These are phyloP conservation scores for Firmiana major DNA, from an alignment of 345 rosid species.

Conservation along the genomic window DNA sequence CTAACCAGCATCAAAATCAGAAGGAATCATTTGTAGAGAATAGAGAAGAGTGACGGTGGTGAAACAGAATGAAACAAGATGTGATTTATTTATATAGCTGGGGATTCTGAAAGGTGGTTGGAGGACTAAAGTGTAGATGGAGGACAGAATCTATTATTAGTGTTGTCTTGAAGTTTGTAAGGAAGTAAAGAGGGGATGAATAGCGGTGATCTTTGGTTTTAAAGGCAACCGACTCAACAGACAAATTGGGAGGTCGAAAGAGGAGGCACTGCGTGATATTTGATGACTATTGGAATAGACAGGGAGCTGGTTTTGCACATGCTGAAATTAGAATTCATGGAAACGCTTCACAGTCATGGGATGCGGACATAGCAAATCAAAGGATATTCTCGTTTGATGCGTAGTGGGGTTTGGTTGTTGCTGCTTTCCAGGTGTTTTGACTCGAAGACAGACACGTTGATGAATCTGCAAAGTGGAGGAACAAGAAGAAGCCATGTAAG, in stretches of 20 bases:
- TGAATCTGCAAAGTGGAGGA: neutral
- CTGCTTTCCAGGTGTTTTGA: neutral
- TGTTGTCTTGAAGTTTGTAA: conserved; percentile 7
- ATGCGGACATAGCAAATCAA: neutral
- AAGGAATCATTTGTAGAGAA: neutral
- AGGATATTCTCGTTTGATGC: neutral
- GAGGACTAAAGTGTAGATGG: neutral
- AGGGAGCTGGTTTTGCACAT: neutral
- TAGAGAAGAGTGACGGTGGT: too few relatives aligned
- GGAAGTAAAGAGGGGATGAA: conserved; percentile 11
- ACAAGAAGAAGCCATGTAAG: neutral
- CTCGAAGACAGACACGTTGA: neutral
- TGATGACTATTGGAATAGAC: neutral
- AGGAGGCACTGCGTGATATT: neutral
- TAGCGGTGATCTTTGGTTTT: neutral
- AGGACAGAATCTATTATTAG: neutral
- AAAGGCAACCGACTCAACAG: conserved; percentile 9
- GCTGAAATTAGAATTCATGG: neutral
- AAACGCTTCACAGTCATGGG: neutral
- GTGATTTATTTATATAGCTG: too few relatives aligned
- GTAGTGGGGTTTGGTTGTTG: neutral
- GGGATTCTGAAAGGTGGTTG: neutral
- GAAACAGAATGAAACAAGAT: too few relatives aligned
- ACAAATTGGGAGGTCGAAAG: neutral
- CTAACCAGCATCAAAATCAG: neutral